Base-by-base conservation (phyloP, 2,329 filamentous ascomycete species). In the Fusarium algeriense region DNA sequence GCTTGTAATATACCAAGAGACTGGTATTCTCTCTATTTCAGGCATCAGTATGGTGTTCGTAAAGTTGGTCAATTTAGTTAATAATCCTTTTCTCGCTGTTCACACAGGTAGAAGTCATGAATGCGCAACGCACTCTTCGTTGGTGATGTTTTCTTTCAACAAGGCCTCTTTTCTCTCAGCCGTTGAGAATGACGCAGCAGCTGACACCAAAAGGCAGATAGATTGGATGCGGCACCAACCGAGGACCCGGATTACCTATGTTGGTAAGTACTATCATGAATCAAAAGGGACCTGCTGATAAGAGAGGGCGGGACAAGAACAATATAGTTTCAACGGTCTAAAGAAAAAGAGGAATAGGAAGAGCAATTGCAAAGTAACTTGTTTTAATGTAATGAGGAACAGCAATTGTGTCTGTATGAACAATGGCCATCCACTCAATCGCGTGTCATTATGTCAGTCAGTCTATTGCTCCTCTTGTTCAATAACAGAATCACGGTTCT, bases 401-500 rank as follows among this genome's bases (percentile, higher is more conserved):
- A 50, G 30, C 32, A 14, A 32, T 26, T 5, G 15, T 35, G 26
- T n/a, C 13, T n/a, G 32, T n/a, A 15, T n/a, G 13, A 45, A 28
- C 32, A 38, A 45, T 44, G 14, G 2, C 6, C 9, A 10, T 38
- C 23, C 32, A 8, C 28, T 43, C 32, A 38, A 58, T 63, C 40
- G 53, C 54, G 53, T 48, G 30, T 46, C 32, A 35, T 60, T 67
- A 35, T 43, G 35, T 15, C 20, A 34, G 23, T 23, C 23, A 26
- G 53, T 52, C 30, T 65, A 66, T 63, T 65, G 40, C 41, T 46
- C 26, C 30, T 43, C 30, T 44, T 34, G 41, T 58, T 40, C 56
- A 65, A 60, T 46, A 68, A 56, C 64, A 70, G 35, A 49, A 69
- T 65, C 62, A 63, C 70, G 64, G 34, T 60, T 43, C 56, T 58